These are phyloP conservation scores for Populus hybrid DNA, from an alignment of 441 rosid genomes.

Conservation along the genomic window DNA sequence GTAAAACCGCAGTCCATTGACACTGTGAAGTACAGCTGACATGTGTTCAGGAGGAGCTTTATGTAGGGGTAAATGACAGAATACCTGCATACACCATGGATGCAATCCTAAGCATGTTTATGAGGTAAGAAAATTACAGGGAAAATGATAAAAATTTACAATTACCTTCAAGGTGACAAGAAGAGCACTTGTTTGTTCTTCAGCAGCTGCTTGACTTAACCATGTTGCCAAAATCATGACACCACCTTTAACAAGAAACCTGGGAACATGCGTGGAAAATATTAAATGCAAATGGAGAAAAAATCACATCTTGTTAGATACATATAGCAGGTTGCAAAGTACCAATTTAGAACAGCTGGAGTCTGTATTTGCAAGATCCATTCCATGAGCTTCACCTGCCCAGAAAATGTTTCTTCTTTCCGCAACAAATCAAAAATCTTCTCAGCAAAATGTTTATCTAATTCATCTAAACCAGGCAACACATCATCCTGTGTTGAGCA, in stretches of 20 bases:
- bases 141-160: neutral
- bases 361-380: conserved; percentile 88
- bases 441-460: conserved; percentile 68
- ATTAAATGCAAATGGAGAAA: neutral
- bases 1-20: conserved; percentile 79
- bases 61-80: conserved; percentile 85
- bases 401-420: conserved; percentile 88
- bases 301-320: neutral
- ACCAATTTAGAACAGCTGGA: conserved; percentile 76
- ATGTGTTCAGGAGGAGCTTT: conserved; percentile 86
- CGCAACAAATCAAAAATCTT: conserved; percentile 62
- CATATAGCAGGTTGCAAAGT: conserved; percentile 12
- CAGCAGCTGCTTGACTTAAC: conserved; percentile 83
- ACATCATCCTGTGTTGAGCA: conserved; percentile 49
- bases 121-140: neutral
- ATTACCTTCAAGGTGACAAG: conserved; percentile 66
- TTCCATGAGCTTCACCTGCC: conserved; percentile 90
- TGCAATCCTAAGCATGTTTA: conserved; percentile 22
- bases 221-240: conserved; percentile 93
- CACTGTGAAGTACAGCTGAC: conserved; percentile 92
- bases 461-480: conserved; percentile 55
- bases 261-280: conserved; percentile 23
- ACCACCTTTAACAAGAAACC: conserved; percentile 92
- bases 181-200: conserved; percentile 87
- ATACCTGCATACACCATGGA: conserved; percentile 54